Conservation (phyloP, 306 rosid genomes). For the Luffa acutangula region DNA sequence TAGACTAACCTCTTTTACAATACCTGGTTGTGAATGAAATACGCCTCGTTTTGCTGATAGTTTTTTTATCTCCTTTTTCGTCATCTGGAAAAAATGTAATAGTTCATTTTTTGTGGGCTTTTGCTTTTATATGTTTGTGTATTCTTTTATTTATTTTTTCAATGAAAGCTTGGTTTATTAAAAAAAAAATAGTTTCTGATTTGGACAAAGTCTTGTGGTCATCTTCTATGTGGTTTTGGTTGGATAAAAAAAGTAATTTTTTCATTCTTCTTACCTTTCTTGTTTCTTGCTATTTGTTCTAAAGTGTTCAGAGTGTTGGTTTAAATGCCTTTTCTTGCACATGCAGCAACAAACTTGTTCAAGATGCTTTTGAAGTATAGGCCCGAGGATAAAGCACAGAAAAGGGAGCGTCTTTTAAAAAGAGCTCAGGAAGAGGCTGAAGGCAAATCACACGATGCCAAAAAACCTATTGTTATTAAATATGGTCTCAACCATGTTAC, state of each 20-base stretch:
- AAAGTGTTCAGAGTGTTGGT: not conserved
- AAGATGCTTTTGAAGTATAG: slow-evolving; percentile 70
- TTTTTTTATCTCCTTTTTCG: not conserved
- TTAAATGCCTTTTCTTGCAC: not conserved
- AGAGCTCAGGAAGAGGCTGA: slow-evolving; percentile 68
- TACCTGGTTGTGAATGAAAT: not conserved
- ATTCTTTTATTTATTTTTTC: no score
- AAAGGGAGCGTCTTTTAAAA: slow-evolving; percentile 59
- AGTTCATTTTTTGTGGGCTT: no score
- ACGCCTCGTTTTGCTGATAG: not conserved
- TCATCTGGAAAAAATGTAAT: not conserved
- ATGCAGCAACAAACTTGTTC: slow-evolving; percentile 59
- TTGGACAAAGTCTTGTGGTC: not conserved
- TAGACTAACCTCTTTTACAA: not conserved
- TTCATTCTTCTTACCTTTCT: not conserved
- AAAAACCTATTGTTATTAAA: slow-evolving; percentile 61
- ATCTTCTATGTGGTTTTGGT: not conserved
- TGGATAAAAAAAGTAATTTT: no score
- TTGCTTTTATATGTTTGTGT: no score
- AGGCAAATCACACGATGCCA: slow-evolving; percentile 47
- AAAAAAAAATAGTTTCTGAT: no score
- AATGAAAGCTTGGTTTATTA: no score
- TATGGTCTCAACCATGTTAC: slow-evolving; percentile 81
- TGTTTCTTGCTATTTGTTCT: not conserved
- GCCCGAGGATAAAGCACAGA: slow-evolving; percentile 65